Percentiles rank a stretch among this genome's conserved stretches.
Conservation (phyloP, 2,329 filamentous ascomycete species). For the Xylaria multiplex region DNA sequence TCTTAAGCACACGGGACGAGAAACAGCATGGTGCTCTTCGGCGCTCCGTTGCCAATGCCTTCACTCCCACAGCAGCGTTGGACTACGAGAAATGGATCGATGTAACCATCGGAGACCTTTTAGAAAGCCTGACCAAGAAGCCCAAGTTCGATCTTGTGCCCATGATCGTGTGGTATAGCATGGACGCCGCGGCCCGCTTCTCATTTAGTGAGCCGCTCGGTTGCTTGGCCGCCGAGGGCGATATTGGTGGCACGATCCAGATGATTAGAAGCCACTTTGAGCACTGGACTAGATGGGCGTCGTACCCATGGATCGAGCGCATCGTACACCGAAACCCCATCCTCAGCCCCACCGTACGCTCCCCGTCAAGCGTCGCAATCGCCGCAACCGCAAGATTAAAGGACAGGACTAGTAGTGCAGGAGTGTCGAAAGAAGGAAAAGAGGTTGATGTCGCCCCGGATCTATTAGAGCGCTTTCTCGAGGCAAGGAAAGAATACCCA, state of each 20-base stretch:
- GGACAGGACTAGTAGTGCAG: slow-evolving; percentile 14
- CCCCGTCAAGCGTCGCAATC: slow-evolving; percentile 39
- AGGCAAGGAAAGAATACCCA: slow-evolving; percentile 39
- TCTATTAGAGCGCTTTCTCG: slow-evolving; percentile 41
- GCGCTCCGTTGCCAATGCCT: slow-evolving; percentile 42
- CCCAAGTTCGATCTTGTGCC: slow-evolving; percentile 38
- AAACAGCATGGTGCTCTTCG: slow-evolving; percentile 41
- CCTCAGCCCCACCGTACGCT: slow-evolving; percentile 29
- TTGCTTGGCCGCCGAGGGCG: slow-evolving; percentile 38
- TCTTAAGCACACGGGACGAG: slow-evolving; percentile 43
- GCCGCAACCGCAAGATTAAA: slow-evolving; percentile 36
- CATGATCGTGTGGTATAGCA: slow-evolving; percentile 39
- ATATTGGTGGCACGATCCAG: slow-evolving; percentile 42
- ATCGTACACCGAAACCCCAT: slow-evolving; percentile 43
- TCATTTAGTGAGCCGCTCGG: slow-evolving; percentile 41
- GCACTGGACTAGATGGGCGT: slow-evolving; percentile 43
- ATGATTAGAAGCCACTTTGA: slow-evolving; percentile 40
- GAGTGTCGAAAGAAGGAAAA: slow-evolving; percentile 16
- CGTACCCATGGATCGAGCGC: slow-evolving; percentile 39
- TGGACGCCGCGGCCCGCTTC: slow-evolving; percentile 43
- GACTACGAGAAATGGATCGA: slow-evolving; percentile 44
- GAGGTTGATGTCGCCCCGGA: slow-evolving; percentile 30
- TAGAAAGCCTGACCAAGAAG: slow-evolving; percentile 35
- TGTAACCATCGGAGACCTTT: slow-evolving; percentile 39
- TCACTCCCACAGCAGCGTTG: slow-evolving; percentile 40